phyloP scores from a whole-genome alignment of 2,329 filamentous ascomycete genomes.

The Amylocarpus encephaloides region DNA sequence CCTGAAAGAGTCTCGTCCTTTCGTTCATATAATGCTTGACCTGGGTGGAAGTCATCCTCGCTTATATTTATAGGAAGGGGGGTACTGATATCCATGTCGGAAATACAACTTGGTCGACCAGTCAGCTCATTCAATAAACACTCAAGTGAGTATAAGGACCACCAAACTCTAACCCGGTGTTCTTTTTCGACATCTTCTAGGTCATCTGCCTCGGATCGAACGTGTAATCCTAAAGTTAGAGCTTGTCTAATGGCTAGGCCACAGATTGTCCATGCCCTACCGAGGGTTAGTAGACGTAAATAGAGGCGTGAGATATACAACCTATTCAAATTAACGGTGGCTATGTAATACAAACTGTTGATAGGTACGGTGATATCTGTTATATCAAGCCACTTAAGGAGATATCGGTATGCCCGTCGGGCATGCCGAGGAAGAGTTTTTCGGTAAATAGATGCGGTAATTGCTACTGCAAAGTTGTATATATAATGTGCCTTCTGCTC shows the following conservation, averaged over 20 bases:
- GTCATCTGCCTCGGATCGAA: conserved; percentile 17
- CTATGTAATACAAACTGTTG: conserved; percentile 25
- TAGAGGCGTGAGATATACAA: conserved; percentile 1
- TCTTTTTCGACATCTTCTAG: conserved; percentile 23
- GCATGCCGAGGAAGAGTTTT: no score
- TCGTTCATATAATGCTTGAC: conserved; percentile 5
- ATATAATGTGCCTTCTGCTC: no score
- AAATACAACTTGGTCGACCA: conserved; percentile 26
- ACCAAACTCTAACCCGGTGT: conserved; percentile 24
- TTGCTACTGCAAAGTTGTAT: no score
- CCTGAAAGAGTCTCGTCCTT: conserved; percentile 1
- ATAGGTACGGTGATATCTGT: no score
- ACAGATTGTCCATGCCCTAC: conserved; percentile 24
- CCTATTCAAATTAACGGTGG: conserved; percentile 23
- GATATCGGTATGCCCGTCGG: no score
- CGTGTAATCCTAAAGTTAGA: conserved; percentile 21
- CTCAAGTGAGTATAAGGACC: conserved; percentile 26
- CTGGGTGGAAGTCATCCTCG: conserved; percentile 11
- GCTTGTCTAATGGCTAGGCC: conserved; percentile 24
- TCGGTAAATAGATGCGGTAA: no score
- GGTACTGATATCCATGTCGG: conserved; percentile 23
- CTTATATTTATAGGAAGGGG: conserved; percentile 22
- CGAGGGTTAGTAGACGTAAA: background rate
- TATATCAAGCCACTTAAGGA: no score
- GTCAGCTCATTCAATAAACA: conserved; percentile 21